These are phyloP conservation scores for Athelia psychrophila DNA, from an alignment of 1,284 basidiomycete species.

Conservation along the genomic window DNA sequence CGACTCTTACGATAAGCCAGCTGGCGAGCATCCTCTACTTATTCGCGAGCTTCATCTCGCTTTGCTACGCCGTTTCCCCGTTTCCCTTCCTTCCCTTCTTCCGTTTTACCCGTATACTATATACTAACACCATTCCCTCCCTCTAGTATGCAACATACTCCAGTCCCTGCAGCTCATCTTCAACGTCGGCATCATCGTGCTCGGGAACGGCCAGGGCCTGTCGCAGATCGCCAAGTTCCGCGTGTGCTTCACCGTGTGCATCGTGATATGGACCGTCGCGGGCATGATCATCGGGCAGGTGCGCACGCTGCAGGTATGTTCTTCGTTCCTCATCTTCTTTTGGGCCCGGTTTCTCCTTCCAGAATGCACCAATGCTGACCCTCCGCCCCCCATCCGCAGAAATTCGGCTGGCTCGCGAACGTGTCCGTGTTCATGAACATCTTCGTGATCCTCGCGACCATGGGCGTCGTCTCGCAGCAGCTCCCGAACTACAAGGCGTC, in stretches of 20 bases:
- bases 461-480: conserved; percentile 57
- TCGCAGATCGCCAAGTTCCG: conserved; percentile 12
- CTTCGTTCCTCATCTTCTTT: conserved; percentile 23
- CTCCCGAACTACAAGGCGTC: conserved; percentile 56
- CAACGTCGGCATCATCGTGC: conserved; percentile 42
- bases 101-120: not conserved
- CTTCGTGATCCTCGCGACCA: conserved; percentile 50
- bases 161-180: conserved; percentile 56
- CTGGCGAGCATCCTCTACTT: too few relatives aligned
- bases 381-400: too few relatives aligned
- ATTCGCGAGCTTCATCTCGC: too few relatives aligned
- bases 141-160: conserved; percentile 41
- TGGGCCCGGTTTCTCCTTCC: too few relatives aligned
- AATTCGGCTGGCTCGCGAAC: conserved; percentile 49
- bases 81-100: not conserved
- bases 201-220: not conserved
- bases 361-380: too few relatives aligned
- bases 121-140: not conserved
- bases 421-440: conserved; percentile 39
- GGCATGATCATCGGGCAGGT: conserved; percentile 53
- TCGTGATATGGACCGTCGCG: conserved; percentile 49
- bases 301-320: conserved; percentile 42
- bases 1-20: too few relatives aligned
- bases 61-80: not conserved
- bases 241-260: conserved; percentile 58